Percentiles rank a stretch among this genome's conserved stretches.
phyloP scores from a whole-genome alignment of 495 filamentous ascomycete genomes.

The Staphylotrichum longicolle region DNA sequence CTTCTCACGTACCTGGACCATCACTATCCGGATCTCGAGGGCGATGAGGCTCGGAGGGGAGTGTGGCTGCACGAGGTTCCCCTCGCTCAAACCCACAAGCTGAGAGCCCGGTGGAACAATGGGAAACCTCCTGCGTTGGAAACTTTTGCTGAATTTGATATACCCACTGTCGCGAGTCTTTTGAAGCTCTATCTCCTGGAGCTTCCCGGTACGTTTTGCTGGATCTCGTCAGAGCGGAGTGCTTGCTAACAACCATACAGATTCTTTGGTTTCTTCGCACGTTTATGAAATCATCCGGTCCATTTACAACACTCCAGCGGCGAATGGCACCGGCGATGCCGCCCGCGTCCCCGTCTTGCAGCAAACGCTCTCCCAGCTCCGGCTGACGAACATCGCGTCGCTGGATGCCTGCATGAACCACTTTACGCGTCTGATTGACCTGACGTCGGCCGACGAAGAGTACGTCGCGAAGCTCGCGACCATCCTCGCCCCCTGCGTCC shows the following conservation, averaged over 20 bases:
- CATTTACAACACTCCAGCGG: conserved; percentile 83
- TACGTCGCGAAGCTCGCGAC: conserved; percentile 77
- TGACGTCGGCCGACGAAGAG: conserved; percentile 90
- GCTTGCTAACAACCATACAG: conserved; percentile 43
- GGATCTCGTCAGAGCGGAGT: not conserved
- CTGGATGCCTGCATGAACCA: conserved; percentile 98
- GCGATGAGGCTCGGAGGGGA: conserved; percentile 85
- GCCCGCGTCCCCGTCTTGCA: conserved; percentile 89
- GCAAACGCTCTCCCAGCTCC: conserved; percentile 90
- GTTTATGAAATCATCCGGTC: conserved; percentile 99
- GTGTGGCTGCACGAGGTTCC: conserved; percentile 96
- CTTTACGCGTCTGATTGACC: conserved; percentile 93
- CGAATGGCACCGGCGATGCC: conserved; percentile 57
- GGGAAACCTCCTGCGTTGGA: conserved; percentile 78
- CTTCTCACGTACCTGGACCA: conserved; percentile 93
- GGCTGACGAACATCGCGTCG: conserved; percentile 95
- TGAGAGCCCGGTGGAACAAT: conserved; percentile 80
- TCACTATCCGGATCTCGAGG: conserved; percentile 95
- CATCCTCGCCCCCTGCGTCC: conserved; percentile 77
- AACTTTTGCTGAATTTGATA: conserved; percentile 78
- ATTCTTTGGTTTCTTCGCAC: conserved; percentile 95
- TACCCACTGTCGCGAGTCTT: conserved; percentile 88
- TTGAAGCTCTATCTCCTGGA: conserved; percentile 96
- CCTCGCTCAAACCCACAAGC: conserved; percentile 76
- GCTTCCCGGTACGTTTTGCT: conserved; percentile 69